Percentiles rank a stretch among this genome's conserved stretches.
These are phyloP conservation scores for Viridothelium virens DNA, from an alignment of 495 filamentous ascomycete species.

Conservation along the genomic window DNA sequence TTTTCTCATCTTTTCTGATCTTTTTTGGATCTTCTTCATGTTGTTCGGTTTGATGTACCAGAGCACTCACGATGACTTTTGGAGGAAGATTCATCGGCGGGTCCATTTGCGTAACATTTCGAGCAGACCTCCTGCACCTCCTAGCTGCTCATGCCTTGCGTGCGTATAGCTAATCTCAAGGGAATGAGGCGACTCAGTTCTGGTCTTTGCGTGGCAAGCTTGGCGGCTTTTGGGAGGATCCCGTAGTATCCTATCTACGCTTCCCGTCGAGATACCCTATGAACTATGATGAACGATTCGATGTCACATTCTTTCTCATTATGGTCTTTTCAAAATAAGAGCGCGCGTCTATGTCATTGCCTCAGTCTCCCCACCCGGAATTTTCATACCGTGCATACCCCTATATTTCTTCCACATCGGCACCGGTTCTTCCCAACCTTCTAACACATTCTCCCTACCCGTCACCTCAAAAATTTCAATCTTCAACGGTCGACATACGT, in stretches of 20 bases:
- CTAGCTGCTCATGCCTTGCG: not conserved
- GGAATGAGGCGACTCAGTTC: not conserved
- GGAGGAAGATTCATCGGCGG: no score
- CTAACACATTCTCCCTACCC: constrained; percentile 43
- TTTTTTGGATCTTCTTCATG: no score
- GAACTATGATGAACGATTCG: no score
- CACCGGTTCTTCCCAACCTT: constrained; percentile 54
- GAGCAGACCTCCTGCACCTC: not conserved
- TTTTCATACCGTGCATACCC: constrained; percentile 58
- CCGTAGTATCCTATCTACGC: not conserved
- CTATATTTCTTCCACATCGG: constrained; percentile 45
- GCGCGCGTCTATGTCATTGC: no score
- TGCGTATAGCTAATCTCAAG: not conserved
- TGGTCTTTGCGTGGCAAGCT: not conserved
- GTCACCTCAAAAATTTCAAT: constrained; percentile 60
- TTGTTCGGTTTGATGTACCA: no score
- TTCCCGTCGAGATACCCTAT: constrained; percentile 1
- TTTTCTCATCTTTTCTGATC: no score
- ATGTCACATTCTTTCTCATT: no score
- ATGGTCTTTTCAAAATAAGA: no score
- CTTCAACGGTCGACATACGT: constrained; percentile 62
- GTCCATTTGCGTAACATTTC: not conserved
- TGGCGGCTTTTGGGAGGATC: not conserved
- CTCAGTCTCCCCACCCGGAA: constrained; percentile 30
- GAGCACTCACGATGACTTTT: no score